Base-by-base conservation (phyloP, 331 rosid species). In the Dryas integrifolia region DNA sequence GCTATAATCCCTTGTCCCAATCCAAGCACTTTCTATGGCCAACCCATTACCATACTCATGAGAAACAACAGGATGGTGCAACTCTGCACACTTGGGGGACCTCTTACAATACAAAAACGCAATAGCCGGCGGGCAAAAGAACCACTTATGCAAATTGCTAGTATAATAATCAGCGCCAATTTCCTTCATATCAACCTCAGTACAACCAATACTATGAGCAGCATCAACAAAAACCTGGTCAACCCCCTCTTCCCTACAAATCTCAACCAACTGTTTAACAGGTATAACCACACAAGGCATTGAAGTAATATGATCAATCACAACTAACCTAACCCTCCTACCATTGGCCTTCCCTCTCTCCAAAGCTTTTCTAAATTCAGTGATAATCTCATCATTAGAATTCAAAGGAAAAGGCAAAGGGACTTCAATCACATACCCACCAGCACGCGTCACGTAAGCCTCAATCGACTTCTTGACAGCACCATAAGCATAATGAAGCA, bases 61-160 rank as follows among this genome's bases (percentile, higher is more conserved):
- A 38, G 99, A 92, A 51, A 95, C 99, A 24, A 95, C 98, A 3
- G 97, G 98, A 57, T 95, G 99, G 58, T 95, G 99, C 87, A 92
- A 76, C 35, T 83, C 92, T 60, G 82, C 63, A 44, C 64, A 43
- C 69, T 69, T 68, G 2, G 84, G 57, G 2, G 87, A 75, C 65
- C 77, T 85, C 73, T 85, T 76, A 43, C 84, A 64, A 57, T 95
- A 90, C 86, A 95, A 59, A 70, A 95, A 83, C 4, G 99, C 99
- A 70, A 95, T 70, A 0, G 97, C 83, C 30, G 99, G 98, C 1
- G 99, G 99, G 76, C 97, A 95, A 73, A 95, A 95, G 77, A 92
- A 84, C 99, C 99, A 95, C 71, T 95, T 95, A 21, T 95, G 97
- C 90, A 95, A 79, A 85, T 88, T 91, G 50, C 98, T 95, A 8